These are phyloP conservation scores for Dactylonectria macrodidyma DNA, from an alignment of 2,329 filamentous ascomycete genomes.

Conservation along the genomic window DNA sequence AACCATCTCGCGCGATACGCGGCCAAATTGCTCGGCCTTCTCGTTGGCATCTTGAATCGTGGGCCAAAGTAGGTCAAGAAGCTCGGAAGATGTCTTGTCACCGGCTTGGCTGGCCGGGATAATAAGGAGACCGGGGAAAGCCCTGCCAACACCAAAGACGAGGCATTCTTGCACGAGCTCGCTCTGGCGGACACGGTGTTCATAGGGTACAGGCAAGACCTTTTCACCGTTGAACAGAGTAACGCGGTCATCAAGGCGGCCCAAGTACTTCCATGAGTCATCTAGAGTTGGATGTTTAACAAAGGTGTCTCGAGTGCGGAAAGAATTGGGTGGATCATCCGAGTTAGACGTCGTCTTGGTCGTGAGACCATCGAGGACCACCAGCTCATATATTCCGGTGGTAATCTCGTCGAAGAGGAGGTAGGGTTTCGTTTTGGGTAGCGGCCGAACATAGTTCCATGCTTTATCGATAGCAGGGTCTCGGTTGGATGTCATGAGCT, in stretches of 20 bases:
- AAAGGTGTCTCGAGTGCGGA: constrained; percentile 60
- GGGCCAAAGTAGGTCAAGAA: constrained; percentile 64
- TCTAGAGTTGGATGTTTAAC: constrained; percentile 56
- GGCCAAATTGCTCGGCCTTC: constrained; percentile 64
- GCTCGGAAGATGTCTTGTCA: constrained; percentile 58
- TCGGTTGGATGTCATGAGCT: constrained; percentile 45
- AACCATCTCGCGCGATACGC: constrained; percentile 68
- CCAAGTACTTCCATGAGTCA: constrained; percentile 61
- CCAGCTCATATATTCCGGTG: constrained; percentile 53
- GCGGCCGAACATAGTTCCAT: constrained; percentile 52
- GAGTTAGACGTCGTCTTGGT: constrained; percentile 52
- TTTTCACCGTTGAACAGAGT: constrained; percentile 63
- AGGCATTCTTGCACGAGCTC: constrained; percentile 67
- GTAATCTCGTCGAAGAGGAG: constrained; percentile 46
- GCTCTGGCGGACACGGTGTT: constrained; percentile 67
- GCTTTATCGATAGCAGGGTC: constrained; percentile 36
- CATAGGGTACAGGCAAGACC: constrained; percentile 60
- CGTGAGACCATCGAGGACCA: constrained; percentile 55
- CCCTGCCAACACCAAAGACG: constrained; percentile 68
- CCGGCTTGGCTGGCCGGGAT: constrained; percentile 61
- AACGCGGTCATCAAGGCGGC: constrained; percentile 60
- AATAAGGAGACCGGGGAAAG: constrained; percentile 67
- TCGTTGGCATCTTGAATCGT: constrained; percentile 65
- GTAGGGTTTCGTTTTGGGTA: constrained; percentile 31
- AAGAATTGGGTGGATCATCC: constrained; percentile 59